Evolutionary conservation across 106 monocot genomes (phyloP).

Genomic region (Hemerocallis citrina): DNA sequence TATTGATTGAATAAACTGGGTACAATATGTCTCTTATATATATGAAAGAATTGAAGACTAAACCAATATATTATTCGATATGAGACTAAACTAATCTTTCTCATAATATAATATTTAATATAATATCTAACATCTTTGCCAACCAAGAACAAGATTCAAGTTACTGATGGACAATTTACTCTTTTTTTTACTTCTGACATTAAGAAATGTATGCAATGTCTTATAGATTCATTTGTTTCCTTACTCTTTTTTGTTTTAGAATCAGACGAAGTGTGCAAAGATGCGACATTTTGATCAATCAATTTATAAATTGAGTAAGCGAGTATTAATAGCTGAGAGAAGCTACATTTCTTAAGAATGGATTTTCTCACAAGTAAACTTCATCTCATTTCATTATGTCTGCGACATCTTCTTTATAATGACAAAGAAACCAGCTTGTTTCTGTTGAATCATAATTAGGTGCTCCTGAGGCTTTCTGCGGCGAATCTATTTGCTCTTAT

Average conservation of each 20-base stretch:
- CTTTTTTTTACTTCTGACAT: no score
- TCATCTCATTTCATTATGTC: no score
- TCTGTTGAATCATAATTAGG: conserved; percentile 18
- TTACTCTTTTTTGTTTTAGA: background rate
- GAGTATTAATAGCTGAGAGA: background rate
- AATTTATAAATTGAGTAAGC: no score
- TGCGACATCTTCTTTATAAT: background rate
- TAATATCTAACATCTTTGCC: no score
- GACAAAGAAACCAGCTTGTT: no score
- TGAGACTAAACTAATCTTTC: no score
- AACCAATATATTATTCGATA: no score
- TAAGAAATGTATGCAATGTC: no score
- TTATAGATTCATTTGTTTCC: background rate
- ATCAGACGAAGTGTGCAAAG: background rate
- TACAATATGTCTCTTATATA: no score
- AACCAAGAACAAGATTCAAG: background rate
- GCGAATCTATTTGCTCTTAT: conserved; percentile 16
- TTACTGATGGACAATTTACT: background rate
- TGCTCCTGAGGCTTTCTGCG: conserved; percentile 23
- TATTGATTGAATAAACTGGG: no score
- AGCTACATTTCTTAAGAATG: conserved; percentile 6
- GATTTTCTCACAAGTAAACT: conserved; percentile 19
- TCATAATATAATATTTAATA: background rate
- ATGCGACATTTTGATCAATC: conserved; percentile 3
- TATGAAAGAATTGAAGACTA: no score